Evolutionary conservation across 1,139 yeast species (phyloP), one percentile per base, ranked within the genome.

Genomic region (Geotrichum klebahnii): DNA sequence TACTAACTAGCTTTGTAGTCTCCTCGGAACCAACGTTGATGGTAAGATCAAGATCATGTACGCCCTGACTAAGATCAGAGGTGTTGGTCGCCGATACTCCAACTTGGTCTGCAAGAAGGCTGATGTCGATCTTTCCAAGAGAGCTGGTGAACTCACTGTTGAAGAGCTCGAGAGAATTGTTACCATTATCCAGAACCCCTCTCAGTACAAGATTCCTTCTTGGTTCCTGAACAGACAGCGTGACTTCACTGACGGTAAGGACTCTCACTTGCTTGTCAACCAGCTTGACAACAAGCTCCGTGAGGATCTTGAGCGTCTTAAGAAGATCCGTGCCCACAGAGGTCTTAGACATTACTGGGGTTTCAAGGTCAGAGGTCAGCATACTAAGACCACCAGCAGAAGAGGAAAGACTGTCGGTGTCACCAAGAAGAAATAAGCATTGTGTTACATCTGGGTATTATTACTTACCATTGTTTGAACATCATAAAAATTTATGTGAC

Each of bases 291-390:
- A 96, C 72, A 92, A 92, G 81, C 87, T 92, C 79, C 94, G 99
- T 86, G 99, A 92, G 75, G 98, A 92, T 74, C 82, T 92, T 77
- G 98, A 92, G 82, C 92, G 97, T 83, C 84, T 92, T 78, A 94
- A 94, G 95, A 92, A 94, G 81, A 92, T 94, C 84, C 92, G 97
- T 84, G 81, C 97, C 72, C 98, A 92, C 94, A 86, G 97, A 81
- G 99, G 99, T 90, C 86, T 92, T 77, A 88, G 99, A 84, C 99
- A 92, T 84, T 90, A 84, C 94, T 94, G 97, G 97, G 97, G 97
- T 58, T 67, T 71, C 65, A 80, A 80, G 74, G 83, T 79, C 67
- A 89, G 97, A 84, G 97, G 97, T 81, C 97, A 90, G 84, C 98
- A 92, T 82, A 92, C 98, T 84, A 92, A 92, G 86, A 90, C 97